Base-by-base conservation (phyloP, 179 eudicot genomes). In the Pouteria campechiana region DNA sequence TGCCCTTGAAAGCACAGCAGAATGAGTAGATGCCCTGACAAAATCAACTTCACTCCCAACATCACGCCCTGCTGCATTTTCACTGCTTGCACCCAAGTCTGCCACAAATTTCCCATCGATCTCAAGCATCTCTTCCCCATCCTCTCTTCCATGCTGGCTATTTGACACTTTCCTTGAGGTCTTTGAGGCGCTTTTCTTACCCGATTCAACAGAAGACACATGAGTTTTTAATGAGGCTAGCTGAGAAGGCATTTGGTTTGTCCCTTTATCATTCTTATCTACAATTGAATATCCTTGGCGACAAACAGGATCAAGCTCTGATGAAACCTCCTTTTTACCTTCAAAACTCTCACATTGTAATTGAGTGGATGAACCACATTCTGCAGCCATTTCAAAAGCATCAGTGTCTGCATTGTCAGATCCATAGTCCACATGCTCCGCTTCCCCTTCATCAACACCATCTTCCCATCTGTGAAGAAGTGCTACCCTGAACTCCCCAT, bases 401-500 rank as follows among this genome's bases (percentile, higher is more conserved):
- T 51, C 46, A 12, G 48, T 71, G 33, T 62, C 73, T 45, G 63
- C 57, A 44, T 68, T 68, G 56, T 79, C 81, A 37, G 74, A 68
- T 25, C 66, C 82, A 57, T 71, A 79, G 54, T 74, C 75, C 25
- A 72, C 76, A 41, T 56, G 75, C 44, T 80, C 90, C 50, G 52
- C 58, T 52, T 76, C 81, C 29, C 24, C 48, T 25, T 67, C 74
- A 39, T 63, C 44, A 19, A 73, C 79, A 52, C 69, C 67, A 3
- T 72, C 80, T 50, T 69, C 80, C 79, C 78, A 80, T 19, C 64
- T 31, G 37, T 42, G 69, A 33, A 41, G 41, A 44, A 44, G 33
- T 6, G 82, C 52, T 50, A 73, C 85, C 68, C 89, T 67, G 33
- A 83, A 46, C 41, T 83, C 94, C 28, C 89, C 89, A 69, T 83